These are phyloP conservation scores for Penicillium psychrosexuale DNA, from an alignment of 2,329 filamentous ascomycete species.

Conservation along the genomic window DNA sequence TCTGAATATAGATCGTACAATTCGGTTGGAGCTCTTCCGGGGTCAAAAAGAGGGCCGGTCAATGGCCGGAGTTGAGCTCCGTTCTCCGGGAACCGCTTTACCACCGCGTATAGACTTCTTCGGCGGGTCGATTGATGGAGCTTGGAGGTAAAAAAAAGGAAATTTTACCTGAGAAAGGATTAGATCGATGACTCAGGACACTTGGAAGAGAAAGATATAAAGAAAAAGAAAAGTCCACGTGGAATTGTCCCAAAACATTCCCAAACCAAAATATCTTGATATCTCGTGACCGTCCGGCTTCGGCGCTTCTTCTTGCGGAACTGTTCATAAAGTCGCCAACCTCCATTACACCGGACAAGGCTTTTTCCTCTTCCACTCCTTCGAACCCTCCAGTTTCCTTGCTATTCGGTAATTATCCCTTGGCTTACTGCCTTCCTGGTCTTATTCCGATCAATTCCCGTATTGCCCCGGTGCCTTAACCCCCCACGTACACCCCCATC, in stretches of 20 bases:
- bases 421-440: constrained; percentile 8
- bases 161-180: constrained; percentile 3
- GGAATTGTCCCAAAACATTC: neutral
- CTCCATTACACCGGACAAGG: constrained; percentile 22
- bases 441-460: constrained; percentile 22
- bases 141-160: neutral
- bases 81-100: constrained; percentile 20
- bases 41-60: constrained; percentile 13
- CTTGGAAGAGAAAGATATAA: constrained; percentile 1
- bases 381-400: neutral
- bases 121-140: constrained; percentile 20
- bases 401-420: constrained; percentile 19
- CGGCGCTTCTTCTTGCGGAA: constrained; percentile 23
- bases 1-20: constrained; percentile 12
- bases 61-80: constrained; percentile 23
- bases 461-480: constrained; percentile 14
- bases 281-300: constrained; percentile 29
- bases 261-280: neutral
- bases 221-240: neutral
- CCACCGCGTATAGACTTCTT: constrained; percentile 5
- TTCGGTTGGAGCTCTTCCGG: constrained; percentile 19
- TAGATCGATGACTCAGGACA: constrained; percentile 13
- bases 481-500: constrained; percentile 1
- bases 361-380: constrained; percentile 23
- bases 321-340: constrained; percentile 8